A percentile compares a stretch with the other conserved stretches of the same genome.
Evolutionary conservation across 495 filamentous ascomycete genomes (phyloP).

Genomic region (Podospora tetraspora): DNA sequence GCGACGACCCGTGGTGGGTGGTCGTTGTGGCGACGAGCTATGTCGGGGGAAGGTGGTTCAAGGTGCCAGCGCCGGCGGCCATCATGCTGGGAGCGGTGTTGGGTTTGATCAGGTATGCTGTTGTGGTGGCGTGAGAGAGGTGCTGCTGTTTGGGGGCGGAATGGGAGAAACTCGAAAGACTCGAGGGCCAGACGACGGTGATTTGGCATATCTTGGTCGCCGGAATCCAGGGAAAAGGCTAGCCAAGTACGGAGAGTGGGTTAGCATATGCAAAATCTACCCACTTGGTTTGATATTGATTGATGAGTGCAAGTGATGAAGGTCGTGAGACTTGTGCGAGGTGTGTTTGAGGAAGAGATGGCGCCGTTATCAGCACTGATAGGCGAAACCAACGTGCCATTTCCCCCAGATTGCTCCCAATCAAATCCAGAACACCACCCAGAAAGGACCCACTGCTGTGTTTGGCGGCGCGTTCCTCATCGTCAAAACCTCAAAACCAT

Average conservation of each 20-base stretch:
- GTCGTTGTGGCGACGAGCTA: slow-evolving; percentile 60
- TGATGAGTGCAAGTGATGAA: not conserved
- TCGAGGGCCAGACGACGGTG: too few species aligned
- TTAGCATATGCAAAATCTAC: not conserved
- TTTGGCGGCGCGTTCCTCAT: not conserved
- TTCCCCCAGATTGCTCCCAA: not conserved
- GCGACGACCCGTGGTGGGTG: slow-evolving; percentile 70
- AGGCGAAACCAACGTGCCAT: not conserved
- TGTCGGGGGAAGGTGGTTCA: slow-evolving; percentile 59
- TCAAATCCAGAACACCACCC: not conserved
- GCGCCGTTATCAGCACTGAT: not conserved
- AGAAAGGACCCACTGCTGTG: not conserved
- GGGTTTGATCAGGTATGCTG: slow-evolving; percentile 62
- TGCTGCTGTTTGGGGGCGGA: not conserved
- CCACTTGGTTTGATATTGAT: not conserved
- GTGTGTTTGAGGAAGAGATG: not conserved
- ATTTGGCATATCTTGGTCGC: too few species aligned
- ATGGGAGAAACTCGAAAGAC: not conserved
- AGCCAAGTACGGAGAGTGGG: not conserved
- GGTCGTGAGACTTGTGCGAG: not conserved
- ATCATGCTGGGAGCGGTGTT: slow-evolving; percentile 62
- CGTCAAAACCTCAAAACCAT: not conserved
- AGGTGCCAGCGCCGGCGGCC: slow-evolving; percentile 52
- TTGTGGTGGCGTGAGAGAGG: slow-evolving; percentile 26
- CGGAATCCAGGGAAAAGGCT: not conserved